Evolutionary conservation across 139 green algal genomes (phyloP).

Genomic region (Parachlorella kessleri): DNA sequence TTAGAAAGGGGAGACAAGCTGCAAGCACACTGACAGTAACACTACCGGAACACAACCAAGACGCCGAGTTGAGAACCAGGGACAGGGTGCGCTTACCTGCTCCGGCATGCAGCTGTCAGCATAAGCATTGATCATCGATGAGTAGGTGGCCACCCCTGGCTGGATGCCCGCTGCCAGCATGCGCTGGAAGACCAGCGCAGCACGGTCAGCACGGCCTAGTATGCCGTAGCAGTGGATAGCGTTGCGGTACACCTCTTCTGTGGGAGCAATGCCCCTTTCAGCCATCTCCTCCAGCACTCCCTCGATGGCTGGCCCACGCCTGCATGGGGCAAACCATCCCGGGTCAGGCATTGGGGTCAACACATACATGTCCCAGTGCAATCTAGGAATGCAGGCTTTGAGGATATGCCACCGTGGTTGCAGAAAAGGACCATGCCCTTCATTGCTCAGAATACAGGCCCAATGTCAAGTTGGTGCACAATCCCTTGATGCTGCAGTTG

Average conservation of each 20-base stretch:
- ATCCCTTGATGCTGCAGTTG: too few relatives aligned
- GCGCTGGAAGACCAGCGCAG: conserved; percentile 16
- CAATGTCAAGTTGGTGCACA: too few relatives aligned
- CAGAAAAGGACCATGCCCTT: too few relatives aligned
- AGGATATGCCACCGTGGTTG: too few relatives aligned
- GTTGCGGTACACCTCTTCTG: conserved; percentile 24
- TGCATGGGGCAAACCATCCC: background rate
- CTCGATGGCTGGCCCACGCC: background rate
- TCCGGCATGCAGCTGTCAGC: conserved; percentile 14
- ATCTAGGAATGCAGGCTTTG: too few relatives aligned
- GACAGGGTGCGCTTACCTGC: background rate
- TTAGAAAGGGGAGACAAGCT: too few relatives aligned
- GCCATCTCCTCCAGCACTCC: conserved; percentile 17
- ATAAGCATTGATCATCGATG: conserved; percentile 35
- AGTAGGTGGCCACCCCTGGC: conserved; percentile 12
- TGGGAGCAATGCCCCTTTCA: background rate
- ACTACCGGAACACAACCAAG: too few relatives aligned
- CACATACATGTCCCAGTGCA: too few relatives aligned
- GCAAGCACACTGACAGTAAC: too few relatives aligned
- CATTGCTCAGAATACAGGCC: too few relatives aligned
- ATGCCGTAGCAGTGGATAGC: conserved; percentile 16
- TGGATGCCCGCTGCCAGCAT: conserved; percentile 12
- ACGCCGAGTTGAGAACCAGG: too few relatives aligned
- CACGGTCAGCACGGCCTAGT: background rate
- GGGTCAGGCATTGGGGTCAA: too few relatives aligned